phyloP scores from a whole-genome alignment of 2,329 filamentous ascomycete genomes.

The Aspergillus chevalieri region DNA sequence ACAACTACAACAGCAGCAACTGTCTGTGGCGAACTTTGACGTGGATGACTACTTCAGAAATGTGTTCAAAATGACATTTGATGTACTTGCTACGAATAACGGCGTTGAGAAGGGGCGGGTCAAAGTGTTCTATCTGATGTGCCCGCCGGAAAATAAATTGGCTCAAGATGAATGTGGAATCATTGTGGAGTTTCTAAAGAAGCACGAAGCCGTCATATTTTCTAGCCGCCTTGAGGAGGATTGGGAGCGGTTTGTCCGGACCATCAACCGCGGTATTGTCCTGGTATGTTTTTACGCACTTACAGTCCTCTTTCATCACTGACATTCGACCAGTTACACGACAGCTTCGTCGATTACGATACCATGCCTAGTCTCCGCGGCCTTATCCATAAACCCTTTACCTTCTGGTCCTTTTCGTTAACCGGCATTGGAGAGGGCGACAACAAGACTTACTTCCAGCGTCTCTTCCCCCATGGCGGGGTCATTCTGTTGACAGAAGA shows the following conservation, averaged over 20 bases:
- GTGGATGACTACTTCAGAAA: conserved; percentile 11
- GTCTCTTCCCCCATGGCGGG: conserved; percentile 33
- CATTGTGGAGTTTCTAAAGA: conserved; percentile 20
- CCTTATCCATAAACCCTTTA: conserved; percentile 19
- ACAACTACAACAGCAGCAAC: neutral
- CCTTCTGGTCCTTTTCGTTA: conserved; percentile 33
- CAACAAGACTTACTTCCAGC: conserved; percentile 21
- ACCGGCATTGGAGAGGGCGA: conserved; percentile 19
- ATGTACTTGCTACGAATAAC: conserved; percentile 20
- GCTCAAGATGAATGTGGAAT: conserved; percentile 19
- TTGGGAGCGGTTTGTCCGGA: conserved; percentile 30
- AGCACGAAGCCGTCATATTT: conserved; percentile 20
- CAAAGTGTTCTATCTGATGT: conserved; percentile 30
- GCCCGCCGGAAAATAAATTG: conserved; percentile 17
- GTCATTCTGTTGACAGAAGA: conserved; percentile 39
- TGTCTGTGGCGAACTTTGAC: conserved; percentile 1
- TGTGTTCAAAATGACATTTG: conserved; percentile 21
- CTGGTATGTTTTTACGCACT: conserved; percentile 25
- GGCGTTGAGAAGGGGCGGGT: conserved; percentile 7
- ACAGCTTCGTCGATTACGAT: conserved; percentile 26
- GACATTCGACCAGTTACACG: conserved; percentile 29
- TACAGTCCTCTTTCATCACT: neutral
- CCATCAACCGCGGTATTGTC: conserved; percentile 22
- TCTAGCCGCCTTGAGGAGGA: conserved; percentile 25
- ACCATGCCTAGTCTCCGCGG: conserved; percentile 20